Base-by-base conservation (phyloP, 1,139 yeast species). In the Suhomyces ambrosiae region DNA sequence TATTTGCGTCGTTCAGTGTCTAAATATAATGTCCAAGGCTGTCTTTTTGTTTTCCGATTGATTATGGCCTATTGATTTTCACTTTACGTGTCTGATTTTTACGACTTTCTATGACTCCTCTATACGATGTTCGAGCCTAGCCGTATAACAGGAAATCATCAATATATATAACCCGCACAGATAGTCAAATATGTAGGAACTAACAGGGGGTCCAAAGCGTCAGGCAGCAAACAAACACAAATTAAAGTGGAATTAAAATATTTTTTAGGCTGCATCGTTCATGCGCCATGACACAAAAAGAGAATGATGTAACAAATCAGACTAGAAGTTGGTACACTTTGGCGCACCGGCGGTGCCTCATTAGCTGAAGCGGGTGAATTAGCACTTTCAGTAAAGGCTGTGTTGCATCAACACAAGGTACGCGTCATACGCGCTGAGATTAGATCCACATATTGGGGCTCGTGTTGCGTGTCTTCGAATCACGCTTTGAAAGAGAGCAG, bases 181-280 rank as follows among this genome's bases (percentile, higher is more conserved):
- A n/a, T 18, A 23, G 37, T 32, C 24, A 28, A 31, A 33, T 21
- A 19, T 11, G 12, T 27, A 27, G 27, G 31, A 30, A 27, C 30
- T 24, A 25, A 35, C 30, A 33, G 42, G 38, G 42, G 42, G 35
- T 32, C 38, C 41, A 37, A 33, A 32, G 36, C 32, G 35, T 28
- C 38, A 38, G 38, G 42, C 42, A 38, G 42, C 42, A 38, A 38
- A 38, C 42, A 38, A 34, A 38, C 38, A 38, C 41, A 38, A 38
- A 31, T 27, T 19, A 19, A 12, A 23, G 14, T 26, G 30, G 27
- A 32, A 33, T 30, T 33, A 37, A 24, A 23, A 23, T 28, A 33
- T 31, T 38, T 34, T 32, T 21, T 27, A 7, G 26, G 37, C 21
- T 30, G 37, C 34, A 25, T 23, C 29, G 30, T 26, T 27, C 18